These are phyloP conservation scores for Alternaria atra DNA, from an alignment of 2,329 filamentous ascomycete species.

Conservation along the genomic window DNA sequence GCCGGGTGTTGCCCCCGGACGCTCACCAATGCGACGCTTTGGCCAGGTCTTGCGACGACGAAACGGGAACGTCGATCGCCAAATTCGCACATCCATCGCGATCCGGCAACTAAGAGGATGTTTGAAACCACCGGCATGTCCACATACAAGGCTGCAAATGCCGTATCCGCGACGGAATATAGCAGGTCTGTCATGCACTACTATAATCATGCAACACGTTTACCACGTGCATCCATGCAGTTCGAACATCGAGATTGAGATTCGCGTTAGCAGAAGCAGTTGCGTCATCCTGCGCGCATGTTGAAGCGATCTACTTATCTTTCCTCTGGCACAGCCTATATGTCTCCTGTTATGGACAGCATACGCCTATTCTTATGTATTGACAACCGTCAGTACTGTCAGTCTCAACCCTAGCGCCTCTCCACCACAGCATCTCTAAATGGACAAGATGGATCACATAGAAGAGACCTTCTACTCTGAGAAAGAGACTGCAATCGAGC, in stretches of 20 bases:
- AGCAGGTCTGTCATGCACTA: slow-evolving; percentile 1
- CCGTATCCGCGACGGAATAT: background rate
- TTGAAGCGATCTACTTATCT: background rate
- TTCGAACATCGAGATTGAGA: background rate
- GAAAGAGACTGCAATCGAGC: slow-evolving; percentile 24
- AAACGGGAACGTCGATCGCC: slow-evolving; percentile 6
- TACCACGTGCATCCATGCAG: slow-evolving; percentile 16
- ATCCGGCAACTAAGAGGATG: background rate
- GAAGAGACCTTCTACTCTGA: slow-evolving; percentile 15
- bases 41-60: background rate
- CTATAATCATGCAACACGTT: slow-evolving; percentile 2
- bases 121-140: background rate
- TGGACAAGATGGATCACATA: slow-evolving; percentile 6
- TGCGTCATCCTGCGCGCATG: slow-evolving; percentile 8
- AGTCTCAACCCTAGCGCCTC: background rate
- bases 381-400: background rate
- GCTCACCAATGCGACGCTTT: slow-evolving; percentile 8
- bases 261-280: background rate
- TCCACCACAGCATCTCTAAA: background rate
- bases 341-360: background rate
- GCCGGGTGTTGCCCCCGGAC: background rate
- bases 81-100: slow-evolving; percentile 1
- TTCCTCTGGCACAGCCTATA: background rate
- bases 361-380: background rate
- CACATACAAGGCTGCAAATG: background rate